Conservation (phyloP, 1,284 basidiomycete species). For the Paramarasmius palmivorus region DNA sequence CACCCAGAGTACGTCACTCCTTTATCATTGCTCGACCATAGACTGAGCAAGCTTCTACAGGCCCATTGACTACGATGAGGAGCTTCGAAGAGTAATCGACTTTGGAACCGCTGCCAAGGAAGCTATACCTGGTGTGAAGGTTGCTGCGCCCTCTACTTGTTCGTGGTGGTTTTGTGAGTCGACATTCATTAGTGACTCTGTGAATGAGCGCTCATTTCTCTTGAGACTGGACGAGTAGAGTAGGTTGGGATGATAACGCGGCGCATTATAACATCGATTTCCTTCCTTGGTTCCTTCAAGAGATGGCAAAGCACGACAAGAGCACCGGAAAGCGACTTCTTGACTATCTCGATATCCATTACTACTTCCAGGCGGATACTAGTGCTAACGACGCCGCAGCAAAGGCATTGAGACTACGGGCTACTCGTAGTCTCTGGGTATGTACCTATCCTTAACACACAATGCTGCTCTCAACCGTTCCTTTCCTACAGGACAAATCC, state of each 20-base stretch:
- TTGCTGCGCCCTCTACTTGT: slow-evolving; percentile 49
- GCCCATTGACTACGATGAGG: slow-evolving; percentile 48
- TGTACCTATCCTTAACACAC: slow-evolving; percentile 9
- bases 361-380: slow-evolving; percentile 50
- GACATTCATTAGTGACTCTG: background rate
- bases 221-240: slow-evolving; percentile 45
- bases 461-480: background rate
- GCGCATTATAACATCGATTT: slow-evolving; percentile 52
- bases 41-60: slow-evolving; percentile 19
- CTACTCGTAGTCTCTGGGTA: slow-evolving; percentile 49
- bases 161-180: slow-evolving; percentile 54
- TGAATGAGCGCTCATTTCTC: slow-evolving; percentile 12
- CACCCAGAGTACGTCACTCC: slow-evolving; percentile 37
- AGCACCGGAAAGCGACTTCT: slow-evolving; percentile 40
- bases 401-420: slow-evolving; percentile 46
- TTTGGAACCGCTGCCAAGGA: slow-evolving; percentile 42
- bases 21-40: background rate
- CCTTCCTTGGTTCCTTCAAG: slow-evolving; percentile 50
- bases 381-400: slow-evolving; percentile 51
- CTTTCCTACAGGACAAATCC: slow-evolving; percentile 32
- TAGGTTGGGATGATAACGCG: slow-evolving; percentile 47
- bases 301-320: slow-evolving; percentile 41
- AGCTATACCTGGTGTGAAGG: slow-evolving; percentile 40
- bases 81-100: slow-evolving; percentile 44
- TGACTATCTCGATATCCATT: slow-evolving; percentile 54